Evolutionary conservation across 139 green algal species (phyloP), one percentile per base, ranked within the genome.

Genomic region (Pleodorina starrii): DNA sequence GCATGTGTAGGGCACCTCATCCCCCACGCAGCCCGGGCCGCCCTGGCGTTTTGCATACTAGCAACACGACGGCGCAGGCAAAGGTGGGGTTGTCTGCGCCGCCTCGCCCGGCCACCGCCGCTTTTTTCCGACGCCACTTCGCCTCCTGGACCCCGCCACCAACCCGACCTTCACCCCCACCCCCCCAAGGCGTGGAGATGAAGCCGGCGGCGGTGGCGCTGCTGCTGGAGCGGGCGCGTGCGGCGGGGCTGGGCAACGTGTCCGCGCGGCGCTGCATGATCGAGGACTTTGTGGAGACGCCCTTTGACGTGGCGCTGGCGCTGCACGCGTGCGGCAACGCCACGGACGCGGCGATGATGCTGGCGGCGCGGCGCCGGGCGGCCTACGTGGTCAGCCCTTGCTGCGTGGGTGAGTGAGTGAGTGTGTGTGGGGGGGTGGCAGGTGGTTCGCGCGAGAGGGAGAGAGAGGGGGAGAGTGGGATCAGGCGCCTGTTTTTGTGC

Each of bases 291-390:
- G 23, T 63, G 10, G 85, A 92, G 54, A 21, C 89, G 72, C 90
- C 87, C 25, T 96, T 96, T 57, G 95, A 97, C 83, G 86, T 98
- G 16, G 91, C 57, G 1, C 87, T 98, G 50, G 95, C 95, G 40
- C 91, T 97, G 75, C 95, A 97, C 86, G 95, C 94, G 1, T 97
- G 95, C 81, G 95, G 95, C 48, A 96, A 97, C 76, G 95, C 94
- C 11, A 97, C 95, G 17, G 95, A 97, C 85, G 68, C 92, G 5
- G 93, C 93, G n/a, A 46, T 96, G 85, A 80, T 93, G 73, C 89
- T 93, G 69, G 92, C 92, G 25, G 87, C 83, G 51, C 72, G 91
- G 40, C 73, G 86, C 17, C 68, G 89, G 0, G 95, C 94, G 0
- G 94, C 94, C 1, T 97, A 95, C 73, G 44, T 95, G 0, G 92